phyloP scores from a whole-genome alignment of 371 early-diverging fungal genomes.

The Funneliformis caledonium region DNA sequence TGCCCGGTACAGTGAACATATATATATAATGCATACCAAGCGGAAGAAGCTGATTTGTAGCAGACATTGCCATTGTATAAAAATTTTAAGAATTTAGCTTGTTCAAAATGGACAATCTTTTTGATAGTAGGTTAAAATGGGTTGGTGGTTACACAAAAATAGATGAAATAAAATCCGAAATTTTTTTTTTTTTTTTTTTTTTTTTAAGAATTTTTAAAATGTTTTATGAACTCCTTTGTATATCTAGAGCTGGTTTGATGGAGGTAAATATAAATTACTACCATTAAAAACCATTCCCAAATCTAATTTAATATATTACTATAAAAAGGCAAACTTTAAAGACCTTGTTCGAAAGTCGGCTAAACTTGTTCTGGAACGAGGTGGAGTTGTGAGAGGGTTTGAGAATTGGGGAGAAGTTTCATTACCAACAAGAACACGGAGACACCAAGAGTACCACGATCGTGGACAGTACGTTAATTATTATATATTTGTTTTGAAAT shows the following conservation, averaged over 20 bases:
- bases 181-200: not conserved
- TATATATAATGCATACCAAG: not conserved
- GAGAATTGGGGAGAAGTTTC: slow-evolving; percentile 67
- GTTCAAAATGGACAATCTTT: not conserved
- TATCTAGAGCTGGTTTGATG: not conserved
- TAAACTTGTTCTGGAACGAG: slow-evolving; percentile 68
- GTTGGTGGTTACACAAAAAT: not conserved
- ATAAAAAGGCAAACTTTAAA: slow-evolving; percentile 30
- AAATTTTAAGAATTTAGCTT: not conserved
- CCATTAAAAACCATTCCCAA: not conserved
- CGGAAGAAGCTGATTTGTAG: slow-evolving; percentile 27
- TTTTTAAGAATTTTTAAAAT: not conserved
- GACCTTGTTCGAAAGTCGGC: slow-evolving; percentile 72
- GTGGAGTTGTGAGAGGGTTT: slow-evolving; percentile 81
- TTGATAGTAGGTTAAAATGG: not conserved
- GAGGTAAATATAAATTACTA: slow-evolving; percentile 14
- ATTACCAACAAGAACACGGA: slow-evolving; percentile 69
- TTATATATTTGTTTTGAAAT: not conserved
- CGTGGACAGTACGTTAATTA: slow-evolving; percentile 63
- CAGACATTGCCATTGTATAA: not conserved
- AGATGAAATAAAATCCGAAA: not conserved
- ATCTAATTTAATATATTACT: not conserved
- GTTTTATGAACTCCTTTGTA: slow-evolving; percentile 20
- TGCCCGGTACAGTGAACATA: too few species aligned
- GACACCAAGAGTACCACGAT: slow-evolving; percentile 67